A percentile compares a stretch with the other conserved stretches of the same genome.
Conservation (phyloP, 202 grass and related monocot genomes). For the Hordeum pubiflorum region DNA sequence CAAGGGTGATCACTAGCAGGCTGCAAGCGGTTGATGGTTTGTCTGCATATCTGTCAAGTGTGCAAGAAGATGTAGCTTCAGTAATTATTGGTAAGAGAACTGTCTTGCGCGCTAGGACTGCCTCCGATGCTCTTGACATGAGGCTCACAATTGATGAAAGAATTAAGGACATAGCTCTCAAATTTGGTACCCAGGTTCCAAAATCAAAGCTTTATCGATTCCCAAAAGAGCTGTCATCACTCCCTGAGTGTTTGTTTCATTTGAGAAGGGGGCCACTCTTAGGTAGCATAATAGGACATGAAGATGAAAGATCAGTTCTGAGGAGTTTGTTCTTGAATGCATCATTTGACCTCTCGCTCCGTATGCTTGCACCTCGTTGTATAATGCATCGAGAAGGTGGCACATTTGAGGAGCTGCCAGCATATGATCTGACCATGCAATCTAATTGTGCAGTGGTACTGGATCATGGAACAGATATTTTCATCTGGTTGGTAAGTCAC, state of each 20-base stretch:
- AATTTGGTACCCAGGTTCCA: slow-evolving; percentile 68
- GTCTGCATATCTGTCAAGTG: slow-evolving; percentile 59
- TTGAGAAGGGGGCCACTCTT: slow-evolving; percentile 89
- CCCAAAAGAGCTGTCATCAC: slow-evolving; percentile 70
- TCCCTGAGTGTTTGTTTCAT: slow-evolving; percentile 92
- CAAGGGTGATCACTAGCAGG: slow-evolving; percentile 71
- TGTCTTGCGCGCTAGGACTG: slow-evolving; percentile 49
- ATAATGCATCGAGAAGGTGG: slow-evolving; percentile 90
- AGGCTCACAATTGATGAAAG: slow-evolving; percentile 79
- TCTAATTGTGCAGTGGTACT: slow-evolving; percentile 80
- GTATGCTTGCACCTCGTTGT: slow-evolving; percentile 84
- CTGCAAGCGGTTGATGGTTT: slow-evolving; percentile 73
- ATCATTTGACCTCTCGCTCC: slow-evolving; percentile 75
- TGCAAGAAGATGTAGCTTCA: slow-evolving; percentile 65
- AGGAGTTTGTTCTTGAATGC: slow-evolving; percentile 84
- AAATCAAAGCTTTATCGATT: slow-evolving; percentile 80
- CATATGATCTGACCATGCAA: slow-evolving; percentile 96
- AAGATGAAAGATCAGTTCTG: slow-evolving; percentile 90
- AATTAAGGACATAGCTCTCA: slow-evolving; percentile 80
- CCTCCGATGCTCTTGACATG: slow-evolving; percentile 60
- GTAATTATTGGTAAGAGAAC: slow-evolving; percentile 83
- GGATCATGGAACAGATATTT: slow-evolving; percentile 97
- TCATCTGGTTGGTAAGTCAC: slow-evolving; percentile 94
- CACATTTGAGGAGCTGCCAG: slow-evolving; percentile 88
- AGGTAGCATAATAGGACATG: slow-evolving; percentile 87